Evolutionary conservation across 495 filamentous ascomycete genomes (phyloP), one percentile per base, ranked within the genome.

Genomic region (Neohortaea acidophila): DNA sequence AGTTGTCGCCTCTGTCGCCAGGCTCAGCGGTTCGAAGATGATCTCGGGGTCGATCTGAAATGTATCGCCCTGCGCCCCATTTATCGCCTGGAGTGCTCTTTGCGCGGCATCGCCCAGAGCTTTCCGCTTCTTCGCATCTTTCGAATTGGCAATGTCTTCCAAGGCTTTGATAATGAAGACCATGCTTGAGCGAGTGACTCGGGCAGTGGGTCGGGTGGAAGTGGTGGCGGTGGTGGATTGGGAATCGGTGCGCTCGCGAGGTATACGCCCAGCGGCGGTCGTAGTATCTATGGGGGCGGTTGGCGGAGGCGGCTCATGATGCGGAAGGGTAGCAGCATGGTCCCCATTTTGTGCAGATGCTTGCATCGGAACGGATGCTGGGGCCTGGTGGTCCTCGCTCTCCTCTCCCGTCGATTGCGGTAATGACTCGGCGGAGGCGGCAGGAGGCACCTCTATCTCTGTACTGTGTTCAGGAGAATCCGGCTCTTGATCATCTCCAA

Each of bases 121-220:
- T 57, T 81, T 89, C 52, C 72, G 78, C 54, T 70, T 79, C 54
- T 75, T 69, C 24, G 84, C 84, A 60, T 96, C 86, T 59, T 82
- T 85, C 25, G 84, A 87, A 18, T 78, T 69, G 33, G 77, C 81
- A 51, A 99, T 94, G 49, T 74, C 71, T 63, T 96, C 89, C 36
- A 99, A 61, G 20, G 91, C 84, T 39, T 80, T 83, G 36, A 92
- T 77, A 43, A 94, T 82, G 56, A 96, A 96, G 38, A 93, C 83
- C 39, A 93, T 77, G 34, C 89, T 94, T 66, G 81, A 89, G 59
- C 94, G 78, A 38, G 77, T 69, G 21, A 59, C 63, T 58, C 93
- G 77, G 37, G 77, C 66, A 15, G 62, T 63, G 23, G 70, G 63
- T 44, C 68, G 58, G 20, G 54, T 54, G 9, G 45, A 42, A 24